Percentiles rank a stretch among this genome's conserved stretches.
Evolutionary conservation across 805 yeast species (phyloP).

Genomic region (Metschnikowia kunwiensis): DNA sequence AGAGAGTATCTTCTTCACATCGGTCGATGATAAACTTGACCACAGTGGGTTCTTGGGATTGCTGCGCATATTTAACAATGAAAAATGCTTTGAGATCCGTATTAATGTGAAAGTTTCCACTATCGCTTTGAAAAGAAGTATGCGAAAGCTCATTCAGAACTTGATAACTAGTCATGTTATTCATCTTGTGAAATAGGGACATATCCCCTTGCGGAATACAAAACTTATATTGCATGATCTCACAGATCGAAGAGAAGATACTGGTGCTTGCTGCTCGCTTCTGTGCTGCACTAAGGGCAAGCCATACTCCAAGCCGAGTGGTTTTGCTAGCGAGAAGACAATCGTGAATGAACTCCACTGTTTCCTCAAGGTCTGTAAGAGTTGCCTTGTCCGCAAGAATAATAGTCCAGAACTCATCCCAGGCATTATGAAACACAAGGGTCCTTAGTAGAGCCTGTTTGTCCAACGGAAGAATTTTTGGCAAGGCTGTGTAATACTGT

Average conservation of each 20-base stretch:
- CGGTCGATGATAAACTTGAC: not conserved
- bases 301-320: slow-evolving; percentile 26
- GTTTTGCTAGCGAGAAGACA: slow-evolving; percentile 20
- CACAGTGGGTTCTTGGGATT: not conserved
- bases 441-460: slow-evolving; percentile 23
- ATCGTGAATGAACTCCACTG: slow-evolving; percentile 27
- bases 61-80: not conserved
- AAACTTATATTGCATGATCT: slow-evolving; percentile 19
- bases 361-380: slow-evolving; percentile 37
- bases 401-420: slow-evolving; percentile 30
- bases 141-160: not conserved
- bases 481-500: slow-evolving; percentile 16
- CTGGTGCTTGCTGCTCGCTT: slow-evolving; percentile 11
- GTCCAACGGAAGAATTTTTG: slow-evolving; percentile 19
- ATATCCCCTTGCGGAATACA: slow-evolving; percentile 5
- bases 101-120: not conserved
- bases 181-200: slow-evolving; percentile 4
- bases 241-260: slow-evolving; percentile 19
- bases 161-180: not conserved
- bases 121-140: not conserved
- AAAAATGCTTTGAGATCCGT: slow-evolving; percentile 3
- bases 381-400: slow-evolving; percentile 26
- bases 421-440: slow-evolving; percentile 32
- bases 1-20: slow-evolving; percentile 2
- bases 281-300: slow-evolving; percentile 24